A percentile compares a stretch with the other conserved stretches of the same genome.
phyloP scores from a whole-genome alignment of 2,329 filamentous ascomycete genomes.

The Monilinia fructigena region DNA sequence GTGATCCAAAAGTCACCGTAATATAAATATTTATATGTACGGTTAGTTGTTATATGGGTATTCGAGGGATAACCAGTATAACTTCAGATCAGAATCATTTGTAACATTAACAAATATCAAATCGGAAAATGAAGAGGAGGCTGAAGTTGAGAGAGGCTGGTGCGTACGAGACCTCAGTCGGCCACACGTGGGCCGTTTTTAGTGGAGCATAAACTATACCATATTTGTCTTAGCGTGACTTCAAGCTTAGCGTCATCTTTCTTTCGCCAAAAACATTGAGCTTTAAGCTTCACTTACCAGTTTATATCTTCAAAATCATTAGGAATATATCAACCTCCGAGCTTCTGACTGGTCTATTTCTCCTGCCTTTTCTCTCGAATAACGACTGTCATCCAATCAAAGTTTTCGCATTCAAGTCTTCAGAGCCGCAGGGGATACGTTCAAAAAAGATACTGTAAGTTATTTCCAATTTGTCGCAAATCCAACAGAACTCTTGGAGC shows the following conservation, averaged over 20 bases:
- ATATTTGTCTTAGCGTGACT: background rate
- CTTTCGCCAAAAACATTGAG: conserved; percentile 6
- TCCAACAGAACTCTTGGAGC: background rate
- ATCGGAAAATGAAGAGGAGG: conserved; percentile 2
- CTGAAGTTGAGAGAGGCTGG: conserved; percentile 10
- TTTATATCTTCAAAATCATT: background rate
- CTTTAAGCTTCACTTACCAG: background rate
- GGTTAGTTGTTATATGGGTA: background rate
- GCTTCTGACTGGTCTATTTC: background rate
- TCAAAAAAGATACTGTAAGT: background rate
- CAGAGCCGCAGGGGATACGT: background rate
- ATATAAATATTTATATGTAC: conserved; percentile 2
- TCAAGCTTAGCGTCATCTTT: background rate
- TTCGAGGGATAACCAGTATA: background rate
- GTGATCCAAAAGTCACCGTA: background rate
- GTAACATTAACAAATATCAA: background rate
- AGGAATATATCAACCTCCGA: background rate
- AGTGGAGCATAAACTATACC: background rate
- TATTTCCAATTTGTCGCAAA: background rate
- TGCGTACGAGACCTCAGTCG: conserved; percentile 9
- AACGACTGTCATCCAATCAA: background rate
- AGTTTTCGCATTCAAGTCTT: background rate
- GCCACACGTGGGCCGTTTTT: background rate
- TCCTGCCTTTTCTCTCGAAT: background rate
- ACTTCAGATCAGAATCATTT: conserved; percentile 8